Base-by-base conservation (phyloP, 2,329 filamentous ascomycete genomes). In the Pyricularia grisea region DNA sequence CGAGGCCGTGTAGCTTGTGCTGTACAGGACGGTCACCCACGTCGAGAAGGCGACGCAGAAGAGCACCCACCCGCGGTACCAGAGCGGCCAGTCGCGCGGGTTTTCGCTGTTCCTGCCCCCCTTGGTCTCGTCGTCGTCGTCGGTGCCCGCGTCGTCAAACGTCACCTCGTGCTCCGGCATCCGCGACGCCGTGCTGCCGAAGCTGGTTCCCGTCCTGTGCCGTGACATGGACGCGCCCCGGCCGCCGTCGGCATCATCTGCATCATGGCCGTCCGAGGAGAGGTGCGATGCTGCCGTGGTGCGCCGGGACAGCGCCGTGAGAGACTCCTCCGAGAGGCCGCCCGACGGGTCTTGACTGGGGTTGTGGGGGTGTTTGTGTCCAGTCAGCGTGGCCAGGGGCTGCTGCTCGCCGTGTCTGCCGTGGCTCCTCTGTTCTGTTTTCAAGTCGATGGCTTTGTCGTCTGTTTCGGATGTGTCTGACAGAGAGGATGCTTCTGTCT, bases 1-100 rank as follows among this genome's bases (percentile, higher is more conserved):
- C 9, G 87, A 87, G 0, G 89, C 87, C 1, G 91, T 92, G 76
- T 94, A 94, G 67, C 85, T 88, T 0, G 92, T 94, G 58, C 87
- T 91, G 76, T 92, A 92, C 50, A 92, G 77, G 17, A 93, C 88
- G 3, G 82, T 75, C 1, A 78, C 77, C 81, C 81, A 82, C 1
- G 79, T 80, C 3, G 78, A 76, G 72, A 75, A 83, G 60, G 78
- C 79, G n/a, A 82, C 77, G 60, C 70, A 79, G 77, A 79, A 74
- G n/a, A 81, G 74, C 17, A 75, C 73, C 76, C 77, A 82, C 14
- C 73, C 68, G 70, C 80, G 74, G 73, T 79, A 79, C 74, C 79
- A 83, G 36, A 89, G 74, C 0, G 87, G 78, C 91, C 91, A 94
- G 75, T 90, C 89, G 69, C 84, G 82, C 0, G 92, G 90, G 74